Conservation (phyloP, 352 stramenopile species). For the Pseudoperonospora humuli region DNA sequence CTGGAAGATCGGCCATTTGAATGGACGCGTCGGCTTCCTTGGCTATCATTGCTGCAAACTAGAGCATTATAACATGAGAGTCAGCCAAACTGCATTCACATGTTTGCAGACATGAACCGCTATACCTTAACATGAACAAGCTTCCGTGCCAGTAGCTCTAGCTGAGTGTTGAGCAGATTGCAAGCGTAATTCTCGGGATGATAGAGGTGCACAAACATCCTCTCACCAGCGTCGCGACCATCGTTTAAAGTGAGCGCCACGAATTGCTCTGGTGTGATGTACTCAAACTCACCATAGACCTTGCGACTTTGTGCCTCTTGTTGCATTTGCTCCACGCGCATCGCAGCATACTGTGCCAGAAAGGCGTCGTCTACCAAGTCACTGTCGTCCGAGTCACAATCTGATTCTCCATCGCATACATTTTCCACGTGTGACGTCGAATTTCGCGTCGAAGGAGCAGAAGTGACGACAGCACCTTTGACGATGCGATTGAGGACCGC, state of each 20-base stretch:
- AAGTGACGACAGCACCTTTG: slow-evolving; percentile 30
- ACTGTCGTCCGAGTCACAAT: slow-evolving; percentile 36
- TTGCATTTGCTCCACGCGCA: slow-evolving; percentile 66
- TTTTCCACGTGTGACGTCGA: slow-evolving; percentile 7
- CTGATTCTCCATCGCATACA: slow-evolving; percentile 22
- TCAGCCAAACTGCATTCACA: not conserved
- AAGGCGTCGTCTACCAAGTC: slow-evolving; percentile 50
- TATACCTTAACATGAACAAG: slow-evolving; percentile 56
- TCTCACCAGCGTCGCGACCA: slow-evolving; percentile 4
- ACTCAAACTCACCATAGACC: slow-evolving; percentile 48
- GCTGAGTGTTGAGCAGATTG: slow-evolving; percentile 53
- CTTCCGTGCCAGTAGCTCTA: slow-evolving; percentile 45
- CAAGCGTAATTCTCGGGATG: slow-evolving; percentile 71
- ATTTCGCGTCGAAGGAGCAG: slow-evolving; percentile 6
- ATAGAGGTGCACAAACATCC: slow-evolving; percentile 56
- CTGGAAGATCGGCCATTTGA: slow-evolving; percentile 48
- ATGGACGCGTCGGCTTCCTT: slow-evolving; percentile 65
- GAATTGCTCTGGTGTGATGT: slow-evolving; percentile 48
- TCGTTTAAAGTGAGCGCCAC: slow-evolving; percentile 30
- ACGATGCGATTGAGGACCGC: slow-evolving; percentile 51
- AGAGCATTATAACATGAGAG: not conserved
- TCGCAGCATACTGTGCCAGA: slow-evolving; percentile 48
- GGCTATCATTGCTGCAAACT: slow-evolving; percentile 53
- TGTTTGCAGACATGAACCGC: not conserved
- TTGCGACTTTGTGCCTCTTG: slow-evolving; percentile 22